These are phyloP conservation scores for Saitozyma podzolica DNA, from an alignment of 768 basidiomycete species.

Conservation along the genomic window DNA sequence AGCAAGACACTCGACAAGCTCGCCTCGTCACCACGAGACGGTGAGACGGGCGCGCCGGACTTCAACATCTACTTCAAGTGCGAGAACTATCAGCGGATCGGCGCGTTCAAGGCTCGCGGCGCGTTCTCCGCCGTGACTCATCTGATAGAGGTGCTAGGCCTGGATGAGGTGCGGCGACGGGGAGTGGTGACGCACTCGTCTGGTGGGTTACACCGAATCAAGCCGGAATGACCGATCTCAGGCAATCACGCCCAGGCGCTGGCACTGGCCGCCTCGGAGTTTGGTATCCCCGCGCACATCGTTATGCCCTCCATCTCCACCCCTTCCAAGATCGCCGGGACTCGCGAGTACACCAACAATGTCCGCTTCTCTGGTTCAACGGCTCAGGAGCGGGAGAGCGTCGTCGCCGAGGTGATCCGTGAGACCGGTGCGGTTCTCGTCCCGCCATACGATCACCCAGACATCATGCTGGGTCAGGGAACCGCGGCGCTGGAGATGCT, in stretches of 20 bases:
- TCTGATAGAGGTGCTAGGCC: slow-evolving; percentile 27
- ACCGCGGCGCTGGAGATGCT: slow-evolving; percentile 39
- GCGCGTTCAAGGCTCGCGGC: slow-evolving; percentile 44
- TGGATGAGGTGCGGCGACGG: slow-evolving; percentile 22
- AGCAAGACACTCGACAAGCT: slow-evolving; percentile 17
- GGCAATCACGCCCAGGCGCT: slow-evolving; percentile 47
- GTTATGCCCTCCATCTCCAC: slow-evolving; percentile 44
- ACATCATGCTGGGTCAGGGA: slow-evolving; percentile 44
- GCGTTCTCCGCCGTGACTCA: slow-evolving; percentile 32
- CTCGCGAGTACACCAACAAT: slow-evolving; percentile 30
- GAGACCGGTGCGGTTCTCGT: slow-evolving; percentile 34
- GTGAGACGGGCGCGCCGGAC: slow-evolving; percentile 7
- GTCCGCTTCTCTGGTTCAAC: slow-evolving; percentile 37
- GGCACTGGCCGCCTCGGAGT: slow-evolving; percentile 32
- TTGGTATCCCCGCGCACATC: slow-evolving; percentile 36
- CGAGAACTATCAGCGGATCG: slow-evolving; percentile 39
- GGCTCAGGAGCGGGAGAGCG: slow-evolving; percentile 30
- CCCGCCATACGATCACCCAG: slow-evolving; percentile 42
- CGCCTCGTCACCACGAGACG: slow-evolving; percentile 12
- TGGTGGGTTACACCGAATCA: slow-evolving; percentile 17
- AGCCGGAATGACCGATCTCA: slow-evolving; percentile 1
- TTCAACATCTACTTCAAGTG: slow-evolving; percentile 39
- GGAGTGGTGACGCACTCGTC: slow-evolving; percentile 44
- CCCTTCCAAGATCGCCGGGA: slow-evolving; percentile 40
- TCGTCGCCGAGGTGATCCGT: slow-evolving; percentile 26